Evolutionary conservation across 2,329 filamentous ascomycete species (phyloP).

Genomic region (Calonectria honghensis): DNA sequence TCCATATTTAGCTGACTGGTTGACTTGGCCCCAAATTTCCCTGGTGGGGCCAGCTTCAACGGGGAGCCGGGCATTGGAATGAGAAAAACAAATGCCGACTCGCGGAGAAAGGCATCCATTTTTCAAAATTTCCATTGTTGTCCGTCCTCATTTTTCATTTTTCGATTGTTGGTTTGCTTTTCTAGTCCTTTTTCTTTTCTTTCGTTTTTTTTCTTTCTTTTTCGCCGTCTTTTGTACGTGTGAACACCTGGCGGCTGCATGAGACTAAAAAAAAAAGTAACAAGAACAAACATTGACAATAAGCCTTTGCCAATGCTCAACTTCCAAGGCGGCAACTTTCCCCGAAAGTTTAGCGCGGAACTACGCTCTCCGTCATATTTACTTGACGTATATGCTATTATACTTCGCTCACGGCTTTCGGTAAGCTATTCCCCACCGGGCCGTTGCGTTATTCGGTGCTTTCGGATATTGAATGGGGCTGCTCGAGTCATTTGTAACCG

Average conservation of each 20-base stretch:
- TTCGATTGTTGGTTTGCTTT: neutral
- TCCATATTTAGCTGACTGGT: conserved; percentile 22
- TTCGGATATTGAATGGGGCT: conserved; percentile 26
- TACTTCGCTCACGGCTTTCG: conserved; percentile 20
- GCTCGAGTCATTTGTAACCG: conserved; percentile 22
- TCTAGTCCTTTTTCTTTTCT: neutral
- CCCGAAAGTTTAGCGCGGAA: conserved; percentile 1
- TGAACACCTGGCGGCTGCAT: neutral
- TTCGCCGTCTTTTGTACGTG: neutral
- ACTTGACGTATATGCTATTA: neutral
- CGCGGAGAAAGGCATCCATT: conserved; percentile 12
- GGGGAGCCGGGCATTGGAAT: conserved; percentile 18
- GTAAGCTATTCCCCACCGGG: conserved; percentile 13
- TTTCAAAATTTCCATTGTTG: conserved; percentile 2
- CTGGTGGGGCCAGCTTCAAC: conserved; percentile 8
- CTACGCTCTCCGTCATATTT: conserved; percentile 1
- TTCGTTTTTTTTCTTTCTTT: neutral
- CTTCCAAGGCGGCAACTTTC: neutral
- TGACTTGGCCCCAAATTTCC: conserved; percentile 25
- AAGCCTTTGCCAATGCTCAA: neutral
- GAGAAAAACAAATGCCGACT: conserved; percentile 22
- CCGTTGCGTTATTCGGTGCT: conserved; percentile 24
- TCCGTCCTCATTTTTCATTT: neutral
- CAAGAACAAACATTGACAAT: neutral
- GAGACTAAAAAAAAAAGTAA: neutral